These are phyloP conservation scores for Withania somnifera DNA, from an alignment of 305 asterid genomes.

Conservation along the genomic window DNA sequence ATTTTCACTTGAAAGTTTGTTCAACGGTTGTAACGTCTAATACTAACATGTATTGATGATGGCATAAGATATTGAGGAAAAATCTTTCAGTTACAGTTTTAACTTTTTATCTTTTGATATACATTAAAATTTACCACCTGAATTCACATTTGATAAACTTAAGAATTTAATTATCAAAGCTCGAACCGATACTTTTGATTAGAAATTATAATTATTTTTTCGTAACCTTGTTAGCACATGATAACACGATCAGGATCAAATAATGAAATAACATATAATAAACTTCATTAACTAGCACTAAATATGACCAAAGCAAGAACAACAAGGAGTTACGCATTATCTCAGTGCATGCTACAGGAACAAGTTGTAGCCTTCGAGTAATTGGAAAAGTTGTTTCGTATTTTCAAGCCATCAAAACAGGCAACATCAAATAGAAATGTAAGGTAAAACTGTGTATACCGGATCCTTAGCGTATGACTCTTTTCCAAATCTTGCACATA, in stretches of 20 bases:
- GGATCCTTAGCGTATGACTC: no score
- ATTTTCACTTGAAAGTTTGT: neutral
- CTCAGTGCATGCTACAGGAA: neutral
- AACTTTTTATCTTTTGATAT: neutral
- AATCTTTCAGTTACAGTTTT: neutral
- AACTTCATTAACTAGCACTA: no score
- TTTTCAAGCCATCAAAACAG: no score
- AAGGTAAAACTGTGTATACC: no score
- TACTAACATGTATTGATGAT: neutral
- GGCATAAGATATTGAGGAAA: neutral
- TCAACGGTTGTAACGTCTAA: neutral
- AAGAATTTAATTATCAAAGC: neutral
- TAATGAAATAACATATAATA: no score
- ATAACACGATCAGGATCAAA: neutral
- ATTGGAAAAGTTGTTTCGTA: no score
- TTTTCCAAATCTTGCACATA: no score
- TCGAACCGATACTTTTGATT: neutral
- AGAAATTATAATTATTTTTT: neutral
- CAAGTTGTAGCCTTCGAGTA: no score
- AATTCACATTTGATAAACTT: neutral
- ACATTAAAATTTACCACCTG: no score
- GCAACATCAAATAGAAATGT: no score
- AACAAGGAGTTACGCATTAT: no score
- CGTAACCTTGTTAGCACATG: neutral
- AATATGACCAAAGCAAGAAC: no score